These are phyloP conservation scores for Agrocybe chaxingu DNA, from an alignment of 768 basidiomycete genomes.

Conservation along the genomic window DNA sequence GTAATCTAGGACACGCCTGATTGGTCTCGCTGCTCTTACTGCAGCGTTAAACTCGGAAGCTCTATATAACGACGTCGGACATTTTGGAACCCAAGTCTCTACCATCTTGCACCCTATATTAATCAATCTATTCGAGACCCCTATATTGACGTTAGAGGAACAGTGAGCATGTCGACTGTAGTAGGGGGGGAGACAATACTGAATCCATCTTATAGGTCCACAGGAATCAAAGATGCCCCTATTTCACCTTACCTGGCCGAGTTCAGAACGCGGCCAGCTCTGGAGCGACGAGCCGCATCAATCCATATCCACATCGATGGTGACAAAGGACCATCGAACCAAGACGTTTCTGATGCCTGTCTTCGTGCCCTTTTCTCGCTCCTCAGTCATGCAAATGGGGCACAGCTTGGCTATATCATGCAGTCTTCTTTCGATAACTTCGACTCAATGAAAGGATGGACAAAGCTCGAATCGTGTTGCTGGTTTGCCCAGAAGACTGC, in stretches of 20 bases:
- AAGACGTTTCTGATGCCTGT: slow-evolving; percentile 73
- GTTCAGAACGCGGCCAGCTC: slow-evolving; percentile 74
- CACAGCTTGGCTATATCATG: slow-evolving; percentile 70
- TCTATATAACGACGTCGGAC: slow-evolving; percentile 65
- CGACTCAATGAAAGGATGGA: slow-evolving; percentile 63
- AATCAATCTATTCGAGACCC: slow-evolving; percentile 60
- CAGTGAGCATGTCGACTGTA: slow-evolving; percentile 48
- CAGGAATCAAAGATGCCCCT: slow-evolving; percentile 63
- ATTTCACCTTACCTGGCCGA: slow-evolving; percentile 80
- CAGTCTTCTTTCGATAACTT: slow-evolving; percentile 71
- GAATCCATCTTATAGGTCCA: slow-evolving; percentile 39
- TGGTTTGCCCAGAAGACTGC: slow-evolving; percentile 78
- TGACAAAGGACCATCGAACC: slow-evolving; percentile 73
- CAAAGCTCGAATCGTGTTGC: slow-evolving; percentile 63
- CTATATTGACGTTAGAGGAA: slow-evolving; percentile 55
- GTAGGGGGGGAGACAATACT: slow-evolving; percentile 1
- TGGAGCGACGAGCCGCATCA: slow-evolving; percentile 83
- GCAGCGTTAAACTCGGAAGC: slow-evolving; percentile 84
- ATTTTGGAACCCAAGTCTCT: slow-evolving; percentile 71
- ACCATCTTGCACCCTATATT: slow-evolving; percentile 73
- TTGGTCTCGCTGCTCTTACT: slow-evolving; percentile 81
- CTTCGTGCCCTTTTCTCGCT: slow-evolving; percentile 71
- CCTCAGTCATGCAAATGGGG: slow-evolving; percentile 70
- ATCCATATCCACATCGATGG: slow-evolving; percentile 88
- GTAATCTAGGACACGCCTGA: slow-evolving; percentile 65